Percentiles rank a stretch among this genome's conserved stretches.
These are phyloP conservation scores for Hymenoscyphus linearis DNA, from an alignment of 2,329 filamentous ascomycete genomes.

Conservation along the genomic window DNA sequence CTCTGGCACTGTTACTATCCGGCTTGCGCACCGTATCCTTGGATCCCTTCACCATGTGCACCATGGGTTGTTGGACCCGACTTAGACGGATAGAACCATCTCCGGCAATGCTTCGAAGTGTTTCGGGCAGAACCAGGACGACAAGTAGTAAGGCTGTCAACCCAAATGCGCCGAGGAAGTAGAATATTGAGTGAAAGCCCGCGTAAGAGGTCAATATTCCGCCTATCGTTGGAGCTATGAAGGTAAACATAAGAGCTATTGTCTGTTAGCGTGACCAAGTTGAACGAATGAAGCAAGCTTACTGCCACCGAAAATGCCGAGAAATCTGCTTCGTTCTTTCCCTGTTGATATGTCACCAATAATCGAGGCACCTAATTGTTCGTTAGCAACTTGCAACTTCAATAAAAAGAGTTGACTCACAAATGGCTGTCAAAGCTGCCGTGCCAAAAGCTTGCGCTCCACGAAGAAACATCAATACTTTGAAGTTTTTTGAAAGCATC, in stretches of 20 bases:
- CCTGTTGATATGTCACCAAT: conserved; percentile 59
- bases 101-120: conserved; percentile 22
- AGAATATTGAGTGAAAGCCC: conserved; percentile 46
- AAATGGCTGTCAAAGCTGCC: conserved; percentile 52
- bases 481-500: conserved; percentile 38
- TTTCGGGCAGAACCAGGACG: conserved; percentile 23
- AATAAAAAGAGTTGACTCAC: neutral
- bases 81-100: conserved; percentile 26
- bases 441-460: conserved; percentile 53
- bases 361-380: conserved; percentile 43
- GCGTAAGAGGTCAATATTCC: conserved; percentile 40
- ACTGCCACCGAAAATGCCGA: conserved; percentile 46
- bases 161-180: conserved; percentile 44
- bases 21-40: conserved; percentile 4
- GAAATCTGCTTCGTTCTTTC: conserved; percentile 57
- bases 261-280: conserved; percentile 5
- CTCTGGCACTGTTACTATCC: conserved; percentile 25
- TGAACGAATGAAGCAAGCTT: conserved; percentile 24
- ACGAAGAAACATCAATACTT: conserved; percentile 45
- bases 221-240: conserved; percentile 43
- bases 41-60: conserved; percentile 5
- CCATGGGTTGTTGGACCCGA: conserved; percentile 36
- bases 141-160: conserved; percentile 31
- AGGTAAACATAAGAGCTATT: conserved; percentile 31
- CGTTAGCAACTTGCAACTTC: neutral